Percentiles rank a stretch among this genome's conserved stretches.
Conservation (phyloP, 163 green algal species). For the Scenedesmus sp. region DNA sequence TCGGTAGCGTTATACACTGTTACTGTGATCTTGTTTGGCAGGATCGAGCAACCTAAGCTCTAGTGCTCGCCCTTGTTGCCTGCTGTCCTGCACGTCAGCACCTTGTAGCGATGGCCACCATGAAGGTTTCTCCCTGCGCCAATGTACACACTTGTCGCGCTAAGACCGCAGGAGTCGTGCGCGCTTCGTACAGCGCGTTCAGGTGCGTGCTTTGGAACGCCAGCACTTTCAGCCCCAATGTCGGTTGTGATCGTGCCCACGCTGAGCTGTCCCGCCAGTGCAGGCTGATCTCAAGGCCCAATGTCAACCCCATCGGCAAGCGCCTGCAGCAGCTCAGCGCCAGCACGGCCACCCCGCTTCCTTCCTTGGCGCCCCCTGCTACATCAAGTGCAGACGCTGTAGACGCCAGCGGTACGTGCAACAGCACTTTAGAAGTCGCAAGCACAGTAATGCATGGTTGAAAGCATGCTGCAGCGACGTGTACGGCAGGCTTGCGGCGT, state of each 20-base stretch:
- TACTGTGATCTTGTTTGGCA: not conserved
- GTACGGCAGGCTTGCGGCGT: not conserved
- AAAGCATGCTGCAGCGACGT: not conserved
- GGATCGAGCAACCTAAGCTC: not conserved
- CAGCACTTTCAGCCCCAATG: not conserved
- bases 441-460: not conserved
- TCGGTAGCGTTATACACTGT: not conserved
- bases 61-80: not conserved
- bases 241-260: not conserved
- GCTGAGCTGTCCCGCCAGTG: not conserved
- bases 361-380: constrained; percentile 7
- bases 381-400: constrained; percentile 11
- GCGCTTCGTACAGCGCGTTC: not conserved
- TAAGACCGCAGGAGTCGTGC: not conserved
- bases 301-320: not conserved
- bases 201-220: not conserved
- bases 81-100: constrained; percentile 2
- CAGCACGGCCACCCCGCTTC: constrained; percentile 1
- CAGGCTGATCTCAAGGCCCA: constrained; percentile 36
- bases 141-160: not conserved
- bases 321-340: constrained; percentile 15
- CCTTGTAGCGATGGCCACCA: not conserved
- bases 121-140: not conserved
- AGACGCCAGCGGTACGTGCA: constrained; percentile 7
- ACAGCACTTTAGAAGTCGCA: not conserved